Conservation (phyloP, 169 alveolate species). For the Plasmodium billcollinsi region DNA sequence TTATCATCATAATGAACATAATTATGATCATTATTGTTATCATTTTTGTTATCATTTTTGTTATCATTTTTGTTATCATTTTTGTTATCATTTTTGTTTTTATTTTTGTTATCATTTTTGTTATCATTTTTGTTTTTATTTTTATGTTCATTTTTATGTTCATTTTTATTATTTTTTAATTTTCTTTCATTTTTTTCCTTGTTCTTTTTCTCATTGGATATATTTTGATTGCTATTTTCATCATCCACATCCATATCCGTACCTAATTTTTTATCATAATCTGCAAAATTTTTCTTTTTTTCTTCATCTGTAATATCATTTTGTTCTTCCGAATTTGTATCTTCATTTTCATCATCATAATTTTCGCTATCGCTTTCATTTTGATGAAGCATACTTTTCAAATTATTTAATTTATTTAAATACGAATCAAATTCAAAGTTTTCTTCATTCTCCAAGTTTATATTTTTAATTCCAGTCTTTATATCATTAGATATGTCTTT, state of each 20-base stretch:
- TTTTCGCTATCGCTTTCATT: slow-evolving; percentile 17
- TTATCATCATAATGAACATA: too few species aligned
- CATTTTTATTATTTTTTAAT: not conserved
- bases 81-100: too few species aligned
- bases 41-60: too few species aligned
- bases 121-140: too few species aligned
- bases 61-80: too few species aligned
- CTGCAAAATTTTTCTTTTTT: not conserved
- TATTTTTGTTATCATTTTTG: not conserved
- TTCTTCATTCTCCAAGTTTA: slow-evolving; percentile 15
- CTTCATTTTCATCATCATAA: not conserved
- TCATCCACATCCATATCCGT: not conserved
- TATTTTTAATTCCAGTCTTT: not conserved
- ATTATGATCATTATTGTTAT: too few species aligned
- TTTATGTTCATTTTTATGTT: too few species aligned
- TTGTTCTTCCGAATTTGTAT: not conserved
- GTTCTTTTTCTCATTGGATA: not conserved
- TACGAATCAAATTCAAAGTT: slow-evolving; percentile 37
- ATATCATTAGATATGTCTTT: slow-evolving; percentile 14
- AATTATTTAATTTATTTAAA: slow-evolving; percentile 33
- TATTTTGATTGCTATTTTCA: not conserved
- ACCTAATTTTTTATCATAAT: not conserved
- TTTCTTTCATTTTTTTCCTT: not conserved
- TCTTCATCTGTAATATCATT: not conserved
- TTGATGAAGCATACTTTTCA: slow-evolving; percentile 40